phyloP scores from a whole-genome alignment of 176 grass and related monocot genomes.

The Oryza nivara region DNA sequence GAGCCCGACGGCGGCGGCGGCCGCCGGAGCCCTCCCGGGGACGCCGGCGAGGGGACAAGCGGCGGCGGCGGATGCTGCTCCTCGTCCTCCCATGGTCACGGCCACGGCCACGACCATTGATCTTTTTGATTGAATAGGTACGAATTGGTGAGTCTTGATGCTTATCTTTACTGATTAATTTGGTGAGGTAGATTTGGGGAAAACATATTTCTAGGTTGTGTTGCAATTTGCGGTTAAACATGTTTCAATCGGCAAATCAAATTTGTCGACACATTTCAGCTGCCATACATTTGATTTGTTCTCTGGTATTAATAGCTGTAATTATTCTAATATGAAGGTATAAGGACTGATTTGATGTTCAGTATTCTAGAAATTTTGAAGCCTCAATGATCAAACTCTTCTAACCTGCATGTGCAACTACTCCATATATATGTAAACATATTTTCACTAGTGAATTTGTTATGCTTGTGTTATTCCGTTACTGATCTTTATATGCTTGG shows the following conservation, averaged over 20 bases:
- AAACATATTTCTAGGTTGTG: neutral
- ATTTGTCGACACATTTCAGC: neutral
- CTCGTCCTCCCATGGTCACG: constrained; percentile 54
- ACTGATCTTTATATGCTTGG: neutral
- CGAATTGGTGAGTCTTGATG: neutral
- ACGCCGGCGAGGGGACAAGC: constrained; percentile 40
- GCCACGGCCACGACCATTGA: constrained; percentile 1
- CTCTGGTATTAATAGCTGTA: neutral
- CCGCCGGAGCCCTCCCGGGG: constrained; percentile 15
- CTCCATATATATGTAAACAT: neutral
- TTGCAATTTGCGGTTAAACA: neutral
- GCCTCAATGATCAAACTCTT: neutral
- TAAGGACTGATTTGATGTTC: neutral
- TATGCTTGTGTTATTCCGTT: neutral
- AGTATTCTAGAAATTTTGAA: neutral
- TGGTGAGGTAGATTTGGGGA: neutral
- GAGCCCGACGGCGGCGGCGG: constrained; percentile 39
- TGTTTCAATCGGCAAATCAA: neutral
- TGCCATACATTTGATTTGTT: neutral
- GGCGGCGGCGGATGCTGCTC: constrained; percentile 12
- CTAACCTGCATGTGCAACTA: neutral
- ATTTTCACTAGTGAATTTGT: neutral
- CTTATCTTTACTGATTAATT: neutral
- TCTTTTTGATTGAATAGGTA: neutral
- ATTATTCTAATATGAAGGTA: neutral